Base-by-base conservation (phyloP, 1,284 basidiomycete species). In the Apiotrichum mycotoxinovorans region DNA sequence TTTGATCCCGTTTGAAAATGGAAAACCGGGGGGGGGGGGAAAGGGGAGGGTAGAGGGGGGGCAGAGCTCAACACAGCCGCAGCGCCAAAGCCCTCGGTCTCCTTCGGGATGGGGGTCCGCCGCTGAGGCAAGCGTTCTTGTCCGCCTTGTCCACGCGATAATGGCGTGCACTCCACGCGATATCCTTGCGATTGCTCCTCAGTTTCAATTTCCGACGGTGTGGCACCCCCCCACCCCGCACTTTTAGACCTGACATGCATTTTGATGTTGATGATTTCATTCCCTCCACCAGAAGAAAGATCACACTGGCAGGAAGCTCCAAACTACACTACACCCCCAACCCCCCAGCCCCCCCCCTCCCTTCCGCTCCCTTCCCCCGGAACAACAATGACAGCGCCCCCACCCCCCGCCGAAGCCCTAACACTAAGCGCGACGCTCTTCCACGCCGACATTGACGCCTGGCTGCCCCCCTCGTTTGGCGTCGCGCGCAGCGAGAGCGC, bases 401-500 rank as follows among this genome's bases (percentile, higher is more conserved):
- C 61, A 0, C 58, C 49, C 12, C 56, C 61, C 0, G 15, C 66
- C n/a, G 73, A 74, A 52, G 50, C 68, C 1, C 65, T 74, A 10
- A 59, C 64, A 0, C 58, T 74, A 20, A 66, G 67, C 45, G 73
- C 73, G 5, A 65, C 66, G 8, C 45, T 71, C 26, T 74, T 72
- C 62, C 67, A 68, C 40, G 67, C 68, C 34, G 62, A 64, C 34
- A 66, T 74, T 52, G 66, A 68, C 50, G 56, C 63, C 9, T 74
- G 73, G 73, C 66, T 74, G 14, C 73, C 73, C 1, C 42, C 63
- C 12, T 52, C 54, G 26, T 74, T 73, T 43, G 73, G 73, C 30
- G 43, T 64, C 15, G 12, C 38, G 17, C 38, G 30, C 34, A 33
- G 53, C 33, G 52, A 56, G 12, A 26, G n/a, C 14, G 49, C 30